Evolutionary conservation across 345 rosid genomes (phyloP), one percentile per base, ranked within the genome.

Genomic region (Chamaenerion angustifolium): DNA sequence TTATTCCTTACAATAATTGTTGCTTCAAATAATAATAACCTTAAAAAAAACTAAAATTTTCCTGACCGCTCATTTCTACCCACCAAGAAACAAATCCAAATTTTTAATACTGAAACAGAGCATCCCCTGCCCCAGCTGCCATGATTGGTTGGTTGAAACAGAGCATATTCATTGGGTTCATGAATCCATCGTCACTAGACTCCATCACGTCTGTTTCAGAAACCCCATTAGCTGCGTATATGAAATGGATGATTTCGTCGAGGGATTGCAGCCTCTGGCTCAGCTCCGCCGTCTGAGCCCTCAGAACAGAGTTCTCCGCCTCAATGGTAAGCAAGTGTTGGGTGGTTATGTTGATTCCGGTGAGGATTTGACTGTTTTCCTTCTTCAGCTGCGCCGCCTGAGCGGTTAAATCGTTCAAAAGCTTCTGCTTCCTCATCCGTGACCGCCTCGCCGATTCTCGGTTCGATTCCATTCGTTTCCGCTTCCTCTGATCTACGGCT

Each of bases 381-480:
- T 18, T 19, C 41, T 10, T 46, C 18, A 56, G 60, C 11, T 42
- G 52, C 2, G 17, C 9, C 43, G 48, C 16, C 4, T 56, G 60
- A 21, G 52, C 52, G 31, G 7, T 9, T 27, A 56, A 8, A n/a
- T 56, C 46, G 45, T 41, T 46, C 12, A 41, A 12, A 17, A 46
- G 47, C 12, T 42, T 40, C 53, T 56, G 52, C 40, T 14, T 57
- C n/a, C 60, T 40, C 60, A 56, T 56, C 60, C 60, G 53, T 9
- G 58, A 55, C 35, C 49, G 48, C 48, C 58, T 44, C 0, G 58
- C 58, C 10, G 54, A 56, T 13, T 47, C 25, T 0, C 52, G 52
- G 46, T 56, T 56, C 17, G 52, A 11, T 16, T 16, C 21, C 60
- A 40, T 56, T 31, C 52, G 10, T 53, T 48, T 47, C 18, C 45